These are phyloP conservation scores for Hansfordia pulvinata DNA, from an alignment of 2,329 filamentous ascomycete genomes.

Conservation along the genomic window DNA sequence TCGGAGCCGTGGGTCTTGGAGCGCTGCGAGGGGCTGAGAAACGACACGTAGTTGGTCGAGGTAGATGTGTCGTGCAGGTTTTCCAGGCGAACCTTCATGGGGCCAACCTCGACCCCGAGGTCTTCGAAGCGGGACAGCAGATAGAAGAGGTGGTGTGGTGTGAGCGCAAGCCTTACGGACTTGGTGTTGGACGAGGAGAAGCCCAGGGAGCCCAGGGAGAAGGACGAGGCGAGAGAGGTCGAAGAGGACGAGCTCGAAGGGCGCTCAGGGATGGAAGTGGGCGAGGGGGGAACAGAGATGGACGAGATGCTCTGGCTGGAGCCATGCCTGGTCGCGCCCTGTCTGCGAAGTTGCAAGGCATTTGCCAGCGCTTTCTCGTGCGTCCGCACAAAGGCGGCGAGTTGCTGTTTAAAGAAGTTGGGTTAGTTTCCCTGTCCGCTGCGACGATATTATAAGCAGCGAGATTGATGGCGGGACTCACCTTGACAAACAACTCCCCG, in stretches of 20 bases:
- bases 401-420: conserved; percentile 55
- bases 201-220: conserved; percentile 74
- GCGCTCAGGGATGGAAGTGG: conserved; percentile 42
- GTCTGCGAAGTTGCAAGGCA: conserved; percentile 74
- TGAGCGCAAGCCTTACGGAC: conserved; percentile 82
- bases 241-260: conserved; percentile 55
- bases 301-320: conserved; percentile 51
- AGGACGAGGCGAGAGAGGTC: conserved; percentile 64
- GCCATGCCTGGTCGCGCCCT: conserved; percentile 55
- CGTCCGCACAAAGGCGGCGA: conserved; percentile 89
- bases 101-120: conserved; percentile 76
- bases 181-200: conserved; percentile 79
- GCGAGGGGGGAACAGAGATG: conserved; percentile 37
- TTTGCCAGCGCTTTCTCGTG: conserved; percentile 97
- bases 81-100: conserved; percentile 91
- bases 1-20: conserved; percentile 70
- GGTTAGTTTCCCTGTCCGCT: conserved; percentile 21
- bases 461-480: conserved; percentile 26
- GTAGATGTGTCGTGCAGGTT: conserved; percentile 82
- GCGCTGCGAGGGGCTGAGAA: conserved; percentile 71
- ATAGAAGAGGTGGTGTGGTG: conserved; percentile 94
- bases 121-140: conserved; percentile 92
- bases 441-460: conserved; percentile 75
- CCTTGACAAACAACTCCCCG: conserved; percentile 82
- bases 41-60: conserved; percentile 89